Evolutionary conservation across 768 basidiomycete genomes (phyloP).

Genomic region (Gymnopilus dilepis): DNA sequence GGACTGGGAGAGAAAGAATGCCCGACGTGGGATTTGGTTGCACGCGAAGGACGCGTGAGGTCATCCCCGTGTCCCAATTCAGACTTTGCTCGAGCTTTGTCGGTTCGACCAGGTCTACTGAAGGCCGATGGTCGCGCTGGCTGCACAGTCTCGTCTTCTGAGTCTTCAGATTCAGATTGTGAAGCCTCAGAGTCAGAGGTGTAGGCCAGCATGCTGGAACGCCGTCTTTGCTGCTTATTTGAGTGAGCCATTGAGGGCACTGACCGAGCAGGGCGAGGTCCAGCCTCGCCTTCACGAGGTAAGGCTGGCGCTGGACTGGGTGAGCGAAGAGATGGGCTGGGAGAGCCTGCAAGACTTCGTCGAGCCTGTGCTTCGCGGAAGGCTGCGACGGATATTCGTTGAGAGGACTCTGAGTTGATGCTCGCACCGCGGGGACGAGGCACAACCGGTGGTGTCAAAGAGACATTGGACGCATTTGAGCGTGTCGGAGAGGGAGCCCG

Average conservation of each 20-base stretch:
- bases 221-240: slow-evolving; percentile 23
- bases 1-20: slow-evolving; percentile 28
- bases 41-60: slow-evolving; percentile 26
- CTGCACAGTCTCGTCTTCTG: slow-evolving; percentile 29
- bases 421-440: slow-evolving; percentile 62
- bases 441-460: slow-evolving; percentile 41
- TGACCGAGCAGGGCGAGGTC: slow-evolving; percentile 31
- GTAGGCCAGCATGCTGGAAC: slow-evolving; percentile 29
- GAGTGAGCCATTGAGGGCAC: slow-evolving; percentile 21
- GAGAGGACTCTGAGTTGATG: slow-evolving; percentile 65
- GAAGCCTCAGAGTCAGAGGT: slow-evolving; percentile 38
- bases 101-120: slow-evolving; percentile 19
- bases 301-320: slow-evolving; percentile 36
- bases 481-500: slow-evolving; percentile 46
- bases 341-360: slow-evolving; percentile 64
- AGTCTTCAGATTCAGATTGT: slow-evolving; percentile 28
- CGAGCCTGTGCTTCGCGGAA: slow-evolving; percentile 81
- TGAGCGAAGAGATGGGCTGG: slow-evolving; percentile 54
- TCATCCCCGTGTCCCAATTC: slow-evolving; percentile 45
- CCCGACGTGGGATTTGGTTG: slow-evolving; percentile 35
- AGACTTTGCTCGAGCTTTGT: slow-evolving; percentile 40
- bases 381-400: slow-evolving; percentile 81
- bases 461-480: slow-evolving; percentile 32
- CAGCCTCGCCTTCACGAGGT: slow-evolving; percentile 27
- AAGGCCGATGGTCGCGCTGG: slow-evolving; percentile 16